Evolutionary conservation across 2,329 filamentous ascomycete genomes (phyloP).

Genomic region (Talaromyces piceae): DNA sequence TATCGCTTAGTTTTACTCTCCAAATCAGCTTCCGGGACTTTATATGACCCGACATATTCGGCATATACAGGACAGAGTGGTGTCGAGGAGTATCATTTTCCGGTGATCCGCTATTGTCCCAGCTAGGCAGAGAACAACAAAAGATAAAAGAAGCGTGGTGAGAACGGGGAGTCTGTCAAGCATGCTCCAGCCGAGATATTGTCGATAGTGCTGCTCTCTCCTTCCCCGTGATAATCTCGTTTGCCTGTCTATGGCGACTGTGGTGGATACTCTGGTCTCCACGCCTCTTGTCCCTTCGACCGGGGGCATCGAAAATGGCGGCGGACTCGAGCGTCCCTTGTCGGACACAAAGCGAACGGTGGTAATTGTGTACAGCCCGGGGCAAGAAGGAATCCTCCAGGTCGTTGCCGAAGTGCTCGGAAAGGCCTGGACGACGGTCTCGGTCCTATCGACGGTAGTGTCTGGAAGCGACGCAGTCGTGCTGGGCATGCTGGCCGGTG

Average conservation of each 20-base stretch:
- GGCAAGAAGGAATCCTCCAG: constrained; percentile 66
- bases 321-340: constrained; percentile 3
- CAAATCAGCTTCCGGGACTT: neutral
- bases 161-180: neutral
- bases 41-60: neutral
- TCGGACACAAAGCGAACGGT: constrained; percentile 29
- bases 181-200: constrained; percentile 9
- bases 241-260: constrained; percentile 25
- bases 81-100: neutral
- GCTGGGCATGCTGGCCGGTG: constrained; percentile 54
- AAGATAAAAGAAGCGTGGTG: neutral
- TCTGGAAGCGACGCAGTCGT: constrained; percentile 56
- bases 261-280: constrained; percentile 20
- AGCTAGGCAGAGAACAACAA: no score
- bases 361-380: constrained; percentile 61
- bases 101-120: neutral
- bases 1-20: neutral
- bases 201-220: constrained; percentile 30
- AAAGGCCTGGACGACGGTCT: constrained; percentile 58
- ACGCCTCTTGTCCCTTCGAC: constrained; percentile 16
- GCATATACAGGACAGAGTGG: neutral
- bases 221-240: constrained; percentile 11
- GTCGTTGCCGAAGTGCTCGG: constrained; percentile 73
- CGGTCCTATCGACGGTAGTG: constrained; percentile 49
- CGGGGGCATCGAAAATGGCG: constrained; percentile 11